Conservation (phyloP, 257 asterid genomes). For the Salvia splendens region DNA sequence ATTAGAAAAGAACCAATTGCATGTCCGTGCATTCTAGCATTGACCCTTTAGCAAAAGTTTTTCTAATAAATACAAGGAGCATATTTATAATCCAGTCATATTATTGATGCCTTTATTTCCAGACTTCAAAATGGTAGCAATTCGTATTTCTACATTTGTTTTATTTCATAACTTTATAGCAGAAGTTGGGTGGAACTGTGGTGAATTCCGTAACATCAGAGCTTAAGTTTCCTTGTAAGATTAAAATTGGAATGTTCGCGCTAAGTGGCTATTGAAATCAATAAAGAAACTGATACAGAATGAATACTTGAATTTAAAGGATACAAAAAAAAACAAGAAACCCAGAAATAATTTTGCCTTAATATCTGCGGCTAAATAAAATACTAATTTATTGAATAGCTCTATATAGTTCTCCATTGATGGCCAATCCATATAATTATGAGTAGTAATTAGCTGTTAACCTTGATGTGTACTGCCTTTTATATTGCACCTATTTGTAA, state of each 20-base stretch:
- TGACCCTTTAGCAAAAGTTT: constrained; percentile 1
- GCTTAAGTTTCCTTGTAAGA: not conserved
- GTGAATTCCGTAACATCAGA: not conserved
- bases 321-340: not conserved
- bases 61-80: constrained; percentile 4
- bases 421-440: not conserved
- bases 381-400: not conserved
- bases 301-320: not conserved
- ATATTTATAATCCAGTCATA: not conserved
- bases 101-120: not conserved
- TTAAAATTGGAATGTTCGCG: not conserved
- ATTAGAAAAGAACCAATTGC: not conserved
- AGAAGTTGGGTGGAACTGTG: not conserved
- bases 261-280: not conserved
- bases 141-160: constrained; percentile 13
- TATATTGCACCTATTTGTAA: not conserved
- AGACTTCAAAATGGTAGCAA: constrained; percentile 11
- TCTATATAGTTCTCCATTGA: not conserved
- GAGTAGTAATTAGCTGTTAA: not conserved
- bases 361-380: not conserved
- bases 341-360: not conserved
- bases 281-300: not conserved
- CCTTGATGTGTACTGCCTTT: not conserved
- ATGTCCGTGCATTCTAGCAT: not conserved
- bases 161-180: not conserved